phyloP scores from a whole-genome alignment of 805 yeast genomes.

The Naumovozyma baii region DNA sequence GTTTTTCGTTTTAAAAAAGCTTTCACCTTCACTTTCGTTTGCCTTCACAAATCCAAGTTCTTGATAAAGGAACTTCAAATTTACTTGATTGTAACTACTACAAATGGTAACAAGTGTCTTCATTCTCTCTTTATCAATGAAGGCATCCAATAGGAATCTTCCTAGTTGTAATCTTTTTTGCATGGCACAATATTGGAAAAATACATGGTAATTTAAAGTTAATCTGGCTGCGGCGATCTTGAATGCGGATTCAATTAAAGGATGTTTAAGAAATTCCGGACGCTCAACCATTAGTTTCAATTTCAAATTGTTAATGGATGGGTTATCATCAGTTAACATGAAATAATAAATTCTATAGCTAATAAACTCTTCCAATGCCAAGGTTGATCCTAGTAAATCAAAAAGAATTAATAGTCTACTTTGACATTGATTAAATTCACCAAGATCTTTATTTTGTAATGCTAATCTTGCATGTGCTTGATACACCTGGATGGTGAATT shows the following conservation, averaged over 20 bases:
- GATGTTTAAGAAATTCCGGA: conserved; percentile 10
- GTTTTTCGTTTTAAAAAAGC: conserved; percentile 36
- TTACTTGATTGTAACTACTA: conserved; percentile 44
- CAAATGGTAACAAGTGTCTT: conserved; percentile 47
- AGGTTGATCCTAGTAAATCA: conserved; percentile 28
- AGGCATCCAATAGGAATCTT: conserved; percentile 40
- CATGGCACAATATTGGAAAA: conserved; percentile 37
- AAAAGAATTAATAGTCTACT: conserved; percentile 64
- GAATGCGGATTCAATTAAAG: conserved; percentile 22
- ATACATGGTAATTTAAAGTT: conserved; percentile 41
- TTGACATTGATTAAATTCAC: conserved; percentile 93
- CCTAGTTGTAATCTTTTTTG: conserved; percentile 34
- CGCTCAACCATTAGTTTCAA: conserved; percentile 14
- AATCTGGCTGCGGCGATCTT: conserved; percentile 26
- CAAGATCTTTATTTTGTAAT: conserved; percentile 70
- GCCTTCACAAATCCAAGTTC: conserved; percentile 35
- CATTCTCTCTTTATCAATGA: conserved; percentile 50
- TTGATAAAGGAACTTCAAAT: conserved; percentile 30
- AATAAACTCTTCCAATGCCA: conserved; percentile 50
- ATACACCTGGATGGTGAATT: conserved; percentile 69
- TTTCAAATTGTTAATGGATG: conserved; percentile 18
- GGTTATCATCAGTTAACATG: conserved; percentile 57
- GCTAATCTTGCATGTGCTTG: conserved; percentile 85
- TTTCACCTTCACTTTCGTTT: too few species aligned
- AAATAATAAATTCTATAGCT: conserved; percentile 67